A percentile compares a stretch with the other conserved stretches of the same genome.
These are phyloP conservation scores for Psophocarpus tetragonolobus DNA, from an alignment of 306 rosid species.

Conservation along the genomic window DNA sequence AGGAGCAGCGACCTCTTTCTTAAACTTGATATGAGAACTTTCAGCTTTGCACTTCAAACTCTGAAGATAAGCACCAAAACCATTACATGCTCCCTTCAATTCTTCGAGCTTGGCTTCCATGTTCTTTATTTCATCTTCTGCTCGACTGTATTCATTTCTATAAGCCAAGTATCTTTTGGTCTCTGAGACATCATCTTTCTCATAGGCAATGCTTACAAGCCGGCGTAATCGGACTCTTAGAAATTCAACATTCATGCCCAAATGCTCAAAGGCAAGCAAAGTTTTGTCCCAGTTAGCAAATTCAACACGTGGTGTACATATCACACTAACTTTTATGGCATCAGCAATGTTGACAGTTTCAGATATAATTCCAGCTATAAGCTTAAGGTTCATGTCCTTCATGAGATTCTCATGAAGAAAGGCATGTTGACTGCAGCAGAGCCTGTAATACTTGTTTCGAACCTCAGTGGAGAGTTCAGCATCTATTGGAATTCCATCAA, in stretches of 20 bases:
- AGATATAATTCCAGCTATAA: constrained; percentile 55
- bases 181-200: constrained; percentile 46
- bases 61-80: constrained; percentile 60
- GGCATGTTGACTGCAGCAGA: constrained; percentile 68
- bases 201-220: constrained; percentile 59
- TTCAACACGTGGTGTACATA: constrained; percentile 49
- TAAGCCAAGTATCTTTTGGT: constrained; percentile 48
- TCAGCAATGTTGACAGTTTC: constrained; percentile 61
- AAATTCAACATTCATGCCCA: constrained; percentile 81
- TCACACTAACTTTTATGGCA: constrained; percentile 56
- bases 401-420: constrained; percentile 74
- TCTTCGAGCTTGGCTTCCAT: constrained; percentile 71
- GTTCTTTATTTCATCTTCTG: constrained; percentile 53
- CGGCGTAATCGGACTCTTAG: constrained; percentile 53
- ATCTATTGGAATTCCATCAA: constrained; percentile 61
- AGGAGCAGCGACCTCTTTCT: constrained; percentile 55
- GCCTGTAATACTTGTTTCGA: constrained; percentile 66
- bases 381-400: constrained; percentile 47
- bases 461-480: constrained; percentile 55
- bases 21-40: constrained; percentile 47
- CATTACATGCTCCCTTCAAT: constrained; percentile 66
- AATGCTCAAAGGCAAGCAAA: constrained; percentile 62
- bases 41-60: constrained; percentile 63
- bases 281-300: constrained; percentile 72
- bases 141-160: constrained; percentile 44